phyloP scores from a whole-genome alignment of 2,329 filamentous ascomycete genomes.

The Chrysoporthe austroafricana region DNA sequence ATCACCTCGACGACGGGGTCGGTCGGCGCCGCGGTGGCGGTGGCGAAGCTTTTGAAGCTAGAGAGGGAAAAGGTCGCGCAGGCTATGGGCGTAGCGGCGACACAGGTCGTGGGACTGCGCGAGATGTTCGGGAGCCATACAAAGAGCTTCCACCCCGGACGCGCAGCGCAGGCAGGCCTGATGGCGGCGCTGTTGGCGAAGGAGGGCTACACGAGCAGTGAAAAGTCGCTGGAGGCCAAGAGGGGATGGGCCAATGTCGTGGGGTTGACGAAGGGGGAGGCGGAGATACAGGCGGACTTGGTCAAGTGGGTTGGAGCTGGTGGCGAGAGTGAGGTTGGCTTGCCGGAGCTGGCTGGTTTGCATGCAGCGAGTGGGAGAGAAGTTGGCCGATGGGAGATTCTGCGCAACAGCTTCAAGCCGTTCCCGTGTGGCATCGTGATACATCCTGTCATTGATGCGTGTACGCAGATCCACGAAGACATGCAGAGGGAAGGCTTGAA shows the following conservation, averaged over 20 bases:
- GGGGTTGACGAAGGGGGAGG: conserved; percentile 43
- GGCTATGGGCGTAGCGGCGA: conserved; percentile 57
- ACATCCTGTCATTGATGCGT: conserved; percentile 58
- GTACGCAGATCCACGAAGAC: conserved; percentile 48
- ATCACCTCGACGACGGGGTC: conserved; percentile 57
- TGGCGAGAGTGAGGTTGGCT: conserved; percentile 14
- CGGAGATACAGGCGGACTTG: conserved; percentile 39
- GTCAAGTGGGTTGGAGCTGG: conserved; percentile 35
- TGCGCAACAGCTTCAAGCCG: conserved; percentile 59
- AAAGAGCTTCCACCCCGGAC: conserved; percentile 58
- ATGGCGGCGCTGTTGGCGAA: conserved; percentile 44
- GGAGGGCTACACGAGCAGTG: conserved; percentile 53
- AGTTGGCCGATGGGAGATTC: conserved; percentile 51
- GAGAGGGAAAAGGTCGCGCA: conserved; percentile 46
- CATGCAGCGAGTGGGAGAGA: conserved; percentile 31
- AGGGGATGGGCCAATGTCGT: conserved; percentile 59
- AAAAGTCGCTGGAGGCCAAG: conserved; percentile 53
- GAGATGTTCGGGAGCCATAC: conserved; percentile 61
- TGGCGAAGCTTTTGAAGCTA: conserved; percentile 51
- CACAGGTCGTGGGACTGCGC: conserved; percentile 56
- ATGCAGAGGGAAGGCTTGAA: conserved; percentile 35
- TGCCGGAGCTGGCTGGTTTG: background rate
- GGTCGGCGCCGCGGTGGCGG: conserved; percentile 56
- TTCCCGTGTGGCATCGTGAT: conserved; percentile 62
- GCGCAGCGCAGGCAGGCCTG: conserved; percentile 56